Evolutionary conservation across 2,329 filamentous ascomycete genomes (phyloP), one percentile per base, ranked within the genome.

Genomic region (Taxawa tesnikishii): DNA sequence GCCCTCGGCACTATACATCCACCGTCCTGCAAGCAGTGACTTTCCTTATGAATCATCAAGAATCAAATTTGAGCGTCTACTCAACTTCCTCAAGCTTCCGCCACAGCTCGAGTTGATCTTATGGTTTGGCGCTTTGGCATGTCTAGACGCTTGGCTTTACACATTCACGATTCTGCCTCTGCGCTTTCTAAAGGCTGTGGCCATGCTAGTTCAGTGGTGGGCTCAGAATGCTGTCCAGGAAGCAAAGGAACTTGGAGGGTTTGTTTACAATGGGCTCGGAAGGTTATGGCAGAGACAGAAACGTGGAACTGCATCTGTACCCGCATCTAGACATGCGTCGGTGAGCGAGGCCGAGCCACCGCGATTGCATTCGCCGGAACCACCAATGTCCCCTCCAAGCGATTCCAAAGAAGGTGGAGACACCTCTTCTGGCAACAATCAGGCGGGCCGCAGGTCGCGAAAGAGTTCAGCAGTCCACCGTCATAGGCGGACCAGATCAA

Each of bases 141-240:
- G 90, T 56, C 65, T 98, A 5, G 90, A 98, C 53, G 82, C 88
- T 2, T 98, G 88, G 85, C 70, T 98, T 1, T 90, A 94, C 58
- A 92, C 84, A 1, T 92, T 98, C 46, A 98, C 90, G 0, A 94
- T 98, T 27, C 63, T 98, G 0, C 90, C 90, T 1, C 68, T 98
- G 37, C 73, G 90, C 3, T 96, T 98, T 46, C 55, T 81, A 33
- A 80, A 87, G 37, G 88, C 90, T 1, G 47, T 88, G 1, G 74
- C 73, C 13, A 75, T 96, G 3, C 60, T 98, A 15, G 54, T 75
- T 7, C 70, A 73, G 38, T 96, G 87, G 69, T 93, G 83, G 83
- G 67, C 57, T 2, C 73, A 79, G 19, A 72, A 85, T 14, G 44
- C 88, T 2, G 65, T 66, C 4, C 80, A 78, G 41, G 88, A 96